These are phyloP conservation scores for Parietaria judaica DNA, from an alignment of 306 rosid species.

Conservation along the genomic window DNA sequence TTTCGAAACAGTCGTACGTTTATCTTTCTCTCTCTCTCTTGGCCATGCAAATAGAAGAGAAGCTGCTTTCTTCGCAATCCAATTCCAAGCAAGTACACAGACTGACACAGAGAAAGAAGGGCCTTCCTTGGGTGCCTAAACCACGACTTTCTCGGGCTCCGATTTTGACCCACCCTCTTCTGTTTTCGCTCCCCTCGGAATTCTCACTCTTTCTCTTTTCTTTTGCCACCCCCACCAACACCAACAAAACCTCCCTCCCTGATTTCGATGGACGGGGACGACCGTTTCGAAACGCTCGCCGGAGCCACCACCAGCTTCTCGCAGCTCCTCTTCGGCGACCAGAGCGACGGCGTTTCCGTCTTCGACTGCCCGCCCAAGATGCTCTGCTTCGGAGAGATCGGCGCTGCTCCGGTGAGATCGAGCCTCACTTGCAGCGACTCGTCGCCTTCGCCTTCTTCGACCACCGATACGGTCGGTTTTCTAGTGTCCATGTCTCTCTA, in stretches of 20 bases:
- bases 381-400: conserved; percentile 50
- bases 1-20: too few species aligned
- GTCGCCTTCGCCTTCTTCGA: conserved; percentile 50
- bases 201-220: background rate
- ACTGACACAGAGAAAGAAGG: background rate
- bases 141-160: conserved; percentile 92
- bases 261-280: conserved; percentile 40
- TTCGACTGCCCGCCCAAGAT: conserved; percentile 39
- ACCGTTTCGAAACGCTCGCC: conserved; percentile 22
- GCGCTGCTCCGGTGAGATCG: conserved; percentile 23
- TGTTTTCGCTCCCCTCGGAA: background rate
- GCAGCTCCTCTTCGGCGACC: conserved; percentile 55
- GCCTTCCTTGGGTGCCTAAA: conserved; percentile 44
- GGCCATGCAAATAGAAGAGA: too few species aligned
- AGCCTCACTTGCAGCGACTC: conserved; percentile 51
- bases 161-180: background rate
- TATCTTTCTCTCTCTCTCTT: too few species aligned
- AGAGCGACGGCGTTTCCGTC: conserved; percentile 23
- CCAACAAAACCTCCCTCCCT: background rate
- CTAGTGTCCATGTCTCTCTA: background rate
- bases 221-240: background rate
- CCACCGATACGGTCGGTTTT: conserved; percentile 35
- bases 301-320: conserved; percentile 54
- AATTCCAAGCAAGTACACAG: background rate
- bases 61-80: too few species aligned